These are phyloP conservation scores for Golubevia sp. DNA, from an alignment of 1,284 basidiomycete species.

Conservation along the genomic window DNA sequence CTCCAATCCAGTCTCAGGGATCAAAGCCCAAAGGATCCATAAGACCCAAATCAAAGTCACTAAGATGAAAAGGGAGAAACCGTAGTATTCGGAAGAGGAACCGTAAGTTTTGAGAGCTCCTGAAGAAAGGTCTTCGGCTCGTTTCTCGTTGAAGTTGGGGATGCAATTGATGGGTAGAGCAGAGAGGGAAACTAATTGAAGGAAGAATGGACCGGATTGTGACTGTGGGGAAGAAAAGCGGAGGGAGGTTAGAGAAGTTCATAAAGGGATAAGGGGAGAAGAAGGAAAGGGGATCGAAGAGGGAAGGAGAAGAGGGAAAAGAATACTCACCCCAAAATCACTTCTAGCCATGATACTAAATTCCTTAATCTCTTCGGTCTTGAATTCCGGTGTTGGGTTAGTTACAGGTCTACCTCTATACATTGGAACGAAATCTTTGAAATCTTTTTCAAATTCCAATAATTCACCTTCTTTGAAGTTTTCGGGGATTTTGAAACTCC, in stretches of 20 bases:
- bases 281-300: background rate
- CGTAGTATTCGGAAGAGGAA: conserved; percentile 26
- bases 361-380: conserved; percentile 23
- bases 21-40: conserved; percentile 34
- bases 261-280: background rate
- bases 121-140: background rate
- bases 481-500: conserved; percentile 46
- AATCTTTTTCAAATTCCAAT: conserved; percentile 45
- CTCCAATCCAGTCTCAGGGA: conserved; percentile 23
- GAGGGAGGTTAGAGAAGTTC: conserved; percentile 1
- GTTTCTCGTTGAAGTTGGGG: background rate
- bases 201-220: conserved; percentile 29
- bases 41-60: conserved; percentile 30
- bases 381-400: conserved; percentile 19
- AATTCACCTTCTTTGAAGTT: conserved; percentile 17
- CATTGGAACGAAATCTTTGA: conserved; percentile 63
- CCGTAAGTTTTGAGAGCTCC: background rate
- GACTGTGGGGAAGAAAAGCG: conserved; percentile 6
- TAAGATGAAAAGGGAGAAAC: conserved; percentile 43
- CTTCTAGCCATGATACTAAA: conserved; percentile 47
- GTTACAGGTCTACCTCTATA: conserved; percentile 63
- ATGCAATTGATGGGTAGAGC: background rate
- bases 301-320: background rate
- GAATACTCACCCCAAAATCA: conserved; percentile 23
- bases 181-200: conserved; percentile 5